Percentiles rank a stretch among this genome's conserved stretches.
Conservation (phyloP, 140 eudicot species). For the Stevia rebaudiana region DNA sequence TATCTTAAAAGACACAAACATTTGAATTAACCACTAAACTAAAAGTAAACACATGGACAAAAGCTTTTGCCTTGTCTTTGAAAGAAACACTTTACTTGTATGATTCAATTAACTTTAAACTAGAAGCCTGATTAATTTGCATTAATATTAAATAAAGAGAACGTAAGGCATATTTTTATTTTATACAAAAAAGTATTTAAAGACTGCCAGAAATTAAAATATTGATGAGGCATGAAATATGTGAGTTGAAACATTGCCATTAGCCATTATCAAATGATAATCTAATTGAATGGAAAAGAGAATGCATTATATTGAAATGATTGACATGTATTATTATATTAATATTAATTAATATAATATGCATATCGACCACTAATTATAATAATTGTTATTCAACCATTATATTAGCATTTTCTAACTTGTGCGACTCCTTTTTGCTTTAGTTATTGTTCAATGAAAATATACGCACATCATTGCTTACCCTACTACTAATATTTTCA, state of each 20-base stretch:
- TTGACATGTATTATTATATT: slow-evolving; percentile 10
- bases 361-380: neutral
- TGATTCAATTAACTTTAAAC: neutral
- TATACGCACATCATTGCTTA: slow-evolving; percentile 20
- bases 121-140: neutral
- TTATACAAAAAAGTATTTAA: neutral
- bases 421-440: slow-evolving; percentile 24
- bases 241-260: slow-evolving; percentile 30
- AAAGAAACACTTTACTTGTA: slow-evolving; percentile 12
- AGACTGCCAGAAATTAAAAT: neutral
- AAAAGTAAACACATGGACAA: slow-evolving; percentile 7
- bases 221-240: slow-evolving; percentile 11
- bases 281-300: slow-evolving; percentile 15
- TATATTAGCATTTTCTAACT: slow-evolving; percentile 9
- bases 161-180: neutral
- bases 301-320: slow-evolving; percentile 25
- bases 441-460: slow-evolving; percentile 20
- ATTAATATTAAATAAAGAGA: neutral
- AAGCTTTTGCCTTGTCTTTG: slow-evolving; percentile 19
- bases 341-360: neutral
- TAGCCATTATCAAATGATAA: slow-evolving; percentile 28
- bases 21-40: neutral
- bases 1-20: neutral
- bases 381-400: slow-evolving; percentile 5
- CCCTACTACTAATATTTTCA: neutral